These are phyloP conservation scores for Vitis riparia DNA, from an alignment of 164 flowering plant genomes.

Conservation along the genomic window DNA sequence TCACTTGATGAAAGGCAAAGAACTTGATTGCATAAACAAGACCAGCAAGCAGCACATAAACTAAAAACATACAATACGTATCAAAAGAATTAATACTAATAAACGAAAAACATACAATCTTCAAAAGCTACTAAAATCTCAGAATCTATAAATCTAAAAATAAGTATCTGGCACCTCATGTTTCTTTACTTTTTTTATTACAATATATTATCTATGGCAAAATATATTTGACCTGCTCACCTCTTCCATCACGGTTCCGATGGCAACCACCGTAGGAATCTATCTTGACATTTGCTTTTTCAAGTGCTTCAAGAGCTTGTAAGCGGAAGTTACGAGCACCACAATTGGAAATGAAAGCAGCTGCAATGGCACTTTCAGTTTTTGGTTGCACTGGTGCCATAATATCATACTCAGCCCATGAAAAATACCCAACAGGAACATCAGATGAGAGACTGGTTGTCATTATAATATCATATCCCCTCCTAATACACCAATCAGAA, in stretches of 20 bases:
- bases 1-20: too few species aligned
- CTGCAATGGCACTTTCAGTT: constrained; percentile 85
- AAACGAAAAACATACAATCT: too few species aligned
- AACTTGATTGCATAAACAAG: too few species aligned
- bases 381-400: constrained; percentile 94
- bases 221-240: constrained; percentile 26
- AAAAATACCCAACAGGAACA: constrained; percentile 99
- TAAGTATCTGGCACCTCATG: too few species aligned
- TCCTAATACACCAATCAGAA: constrained; percentile 42
- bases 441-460: constrained; percentile 98
- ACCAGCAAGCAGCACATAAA: too few species aligned
- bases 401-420: constrained; percentile 98
- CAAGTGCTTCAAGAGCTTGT: constrained; percentile 82
- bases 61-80: too few species aligned
- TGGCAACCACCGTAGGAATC: constrained; percentile 98
- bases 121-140: too few species aligned
- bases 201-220: background rate
- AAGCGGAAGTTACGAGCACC: constrained; percentile 88
- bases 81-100: too few species aligned
- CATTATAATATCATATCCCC: constrained; percentile 75
- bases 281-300: constrained; percentile 56
- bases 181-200: too few species aligned
- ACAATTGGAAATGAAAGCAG: constrained; percentile 97
- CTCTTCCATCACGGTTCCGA: constrained; percentile 81
- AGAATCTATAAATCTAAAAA: too few species aligned